Conservation (phyloP, 192 early-diverging fungal genomes). For the Backusella tuberculispora region DNA sequence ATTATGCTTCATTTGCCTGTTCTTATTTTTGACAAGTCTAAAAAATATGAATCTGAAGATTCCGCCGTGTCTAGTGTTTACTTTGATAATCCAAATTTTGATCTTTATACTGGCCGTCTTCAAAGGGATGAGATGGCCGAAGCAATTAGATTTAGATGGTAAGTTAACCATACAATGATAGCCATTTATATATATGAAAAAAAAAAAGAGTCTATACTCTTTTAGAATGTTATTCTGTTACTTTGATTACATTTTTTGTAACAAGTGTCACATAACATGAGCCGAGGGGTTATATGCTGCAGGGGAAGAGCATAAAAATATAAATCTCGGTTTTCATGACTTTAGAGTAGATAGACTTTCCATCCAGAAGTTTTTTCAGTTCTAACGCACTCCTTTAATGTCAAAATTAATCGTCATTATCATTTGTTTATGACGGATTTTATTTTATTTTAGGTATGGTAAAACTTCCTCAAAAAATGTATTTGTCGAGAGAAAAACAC, state of each 20-base stretch:
- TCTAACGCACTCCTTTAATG: background rate
- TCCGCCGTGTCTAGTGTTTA: slow-evolving; percentile 94
- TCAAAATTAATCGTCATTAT: background rate
- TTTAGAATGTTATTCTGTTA: background rate
- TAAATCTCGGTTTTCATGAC: slow-evolving; percentile 11
- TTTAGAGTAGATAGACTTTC: background rate
- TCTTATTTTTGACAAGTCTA: slow-evolving; percentile 66
- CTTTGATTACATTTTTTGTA: slow-evolving; percentile 16
- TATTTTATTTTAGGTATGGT: slow-evolving; percentile 36
- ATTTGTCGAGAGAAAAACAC: slow-evolving; percentile 43
- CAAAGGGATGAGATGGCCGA: slow-evolving; percentile 91
- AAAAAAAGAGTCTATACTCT: background rate
- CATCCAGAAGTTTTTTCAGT: background rate
- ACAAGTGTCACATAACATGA: slow-evolving; percentile 14
- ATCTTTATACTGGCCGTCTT: slow-evolving; percentile 87
- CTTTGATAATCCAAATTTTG: slow-evolving; percentile 90
- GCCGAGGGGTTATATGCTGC: slow-evolving; percentile 4
- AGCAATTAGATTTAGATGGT: slow-evolving; percentile 96
- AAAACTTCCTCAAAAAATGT: slow-evolving; percentile 34
- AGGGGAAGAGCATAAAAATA: slow-evolving; percentile 13
- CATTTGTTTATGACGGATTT: background rate
- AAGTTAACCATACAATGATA: slow-evolving; percentile 33
- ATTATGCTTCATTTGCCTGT: slow-evolving; percentile 93
- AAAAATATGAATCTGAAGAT: slow-evolving; percentile 74
- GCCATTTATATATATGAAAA: background rate